Percentiles rank a stretch among this genome's conserved stretches.
phyloP scores from a whole-genome alignment of 192 early-diverging fungal genomes.

The Backusella parvicylindrica region DNA sequence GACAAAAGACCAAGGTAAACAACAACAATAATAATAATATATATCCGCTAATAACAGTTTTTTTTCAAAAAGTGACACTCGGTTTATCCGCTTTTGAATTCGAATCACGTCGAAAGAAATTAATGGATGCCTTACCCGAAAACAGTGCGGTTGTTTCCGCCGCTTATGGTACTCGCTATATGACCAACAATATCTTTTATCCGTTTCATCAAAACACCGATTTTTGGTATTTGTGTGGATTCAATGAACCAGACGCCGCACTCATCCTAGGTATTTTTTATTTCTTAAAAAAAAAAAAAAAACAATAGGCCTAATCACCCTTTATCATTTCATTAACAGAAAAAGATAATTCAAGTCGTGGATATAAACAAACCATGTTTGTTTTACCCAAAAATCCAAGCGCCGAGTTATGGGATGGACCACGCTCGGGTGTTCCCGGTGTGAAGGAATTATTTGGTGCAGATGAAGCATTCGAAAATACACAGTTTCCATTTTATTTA shows the following conservation, averaged over 20 bases:
- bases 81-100: slow-evolving; percentile 79
- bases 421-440: slow-evolving; percentile 77
- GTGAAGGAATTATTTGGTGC: slow-evolving; percentile 77
- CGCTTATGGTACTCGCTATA: slow-evolving; percentile 76
- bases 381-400: slow-evolving; percentile 71
- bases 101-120: slow-evolving; percentile 60
- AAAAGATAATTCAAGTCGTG: slow-evolving; percentile 49
- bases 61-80: slow-evolving; percentile 69
- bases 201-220: slow-evolving; percentile 93
- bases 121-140: slow-evolving; percentile 63
- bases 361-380: slow-evolving; percentile 86
- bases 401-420: slow-evolving; percentile 91
- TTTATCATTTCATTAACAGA: slow-evolving; percentile 18
- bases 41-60: no score
- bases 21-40: neutral
- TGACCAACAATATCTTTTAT: slow-evolving; percentile 92
- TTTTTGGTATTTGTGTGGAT: slow-evolving; percentile 81
- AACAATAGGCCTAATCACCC: no score
- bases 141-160: slow-evolving; percentile 66
- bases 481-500: slow-evolving; percentile 17
- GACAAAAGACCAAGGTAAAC: slow-evolving; percentile 59
- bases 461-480: slow-evolving; percentile 53
- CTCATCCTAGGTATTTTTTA: slow-evolving; percentile 50
- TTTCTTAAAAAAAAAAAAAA: no score
- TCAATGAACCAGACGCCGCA: slow-evolving; percentile 89